Evolutionary conservation across 2,329 filamentous ascomycete species (phyloP), one percentile per base, ranked within the genome.

Genomic region (Fonsecaea erecta): DNA sequence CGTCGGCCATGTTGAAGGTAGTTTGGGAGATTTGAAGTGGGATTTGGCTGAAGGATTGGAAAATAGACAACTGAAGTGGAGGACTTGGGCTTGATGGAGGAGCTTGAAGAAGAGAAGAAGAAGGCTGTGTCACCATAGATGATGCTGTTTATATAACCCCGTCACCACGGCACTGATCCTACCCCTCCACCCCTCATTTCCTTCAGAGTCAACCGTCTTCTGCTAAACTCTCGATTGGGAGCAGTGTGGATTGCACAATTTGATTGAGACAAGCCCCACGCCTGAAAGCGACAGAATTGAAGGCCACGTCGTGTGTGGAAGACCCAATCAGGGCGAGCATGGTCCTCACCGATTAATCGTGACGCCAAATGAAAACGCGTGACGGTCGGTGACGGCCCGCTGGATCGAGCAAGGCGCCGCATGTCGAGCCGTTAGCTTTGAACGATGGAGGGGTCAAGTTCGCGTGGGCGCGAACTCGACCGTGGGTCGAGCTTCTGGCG

Each of bases 61-160:
- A 35, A 28, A 56, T n/a, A 24, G 18, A 26, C n/a, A n/a, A n/a
- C 32, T 46, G 28, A 6, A 4, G 32, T 7, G 37, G n/a, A 34
- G n/a, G 56, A 51, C 28, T 35, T 34, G 43, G 48, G 40, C 21
- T 26, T 18, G 61, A n/a, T n/a, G n/a, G n/a, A 28, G 48, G 18
- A 34, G 35, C 24, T 51, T 57, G 48, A 18, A 53, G 37, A 26
- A 51, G 48, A 54, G 55, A 26, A 34, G 30, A 54, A 30, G 30
- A 58, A 30, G 35, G 30, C 26, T 21, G 30, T 60, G 58, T 30
- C 37, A 28, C 32, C 34, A 16, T 65, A 43, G 40, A 64, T 11
- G 51, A 52, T 68, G 62, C 65, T 68, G 62, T 68, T 68, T 68
- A 68, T 68, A 68, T 68, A 64, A 46, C 52, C 40, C n/a, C 55